These are phyloP conservation scores for Ilex paraguariensis DNA, from an alignment of 305 asterid species.

Conservation along the genomic window DNA sequence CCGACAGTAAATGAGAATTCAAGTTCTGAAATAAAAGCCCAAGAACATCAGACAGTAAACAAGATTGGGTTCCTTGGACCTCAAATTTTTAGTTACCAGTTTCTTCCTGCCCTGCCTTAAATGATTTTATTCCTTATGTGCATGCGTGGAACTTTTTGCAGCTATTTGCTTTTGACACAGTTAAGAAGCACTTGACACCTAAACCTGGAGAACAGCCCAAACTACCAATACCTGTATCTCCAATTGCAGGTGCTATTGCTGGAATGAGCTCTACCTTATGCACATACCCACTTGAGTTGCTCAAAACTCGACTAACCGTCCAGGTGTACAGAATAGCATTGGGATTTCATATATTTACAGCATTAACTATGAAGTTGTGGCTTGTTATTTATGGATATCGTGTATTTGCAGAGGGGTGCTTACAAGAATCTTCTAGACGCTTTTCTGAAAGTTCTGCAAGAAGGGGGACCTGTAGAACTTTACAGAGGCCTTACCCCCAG, in stretches of 20 bases:
- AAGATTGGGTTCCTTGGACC: background rate
- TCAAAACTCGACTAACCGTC: slow-evolving; percentile 30
- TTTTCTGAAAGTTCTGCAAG: slow-evolving; percentile 29
- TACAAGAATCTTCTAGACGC: slow-evolving; percentile 42
- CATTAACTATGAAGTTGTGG: background rate
- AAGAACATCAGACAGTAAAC: no score
- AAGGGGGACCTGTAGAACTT: slow-evolving; percentile 45
- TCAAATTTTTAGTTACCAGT: background rate
- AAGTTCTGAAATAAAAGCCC: no score
- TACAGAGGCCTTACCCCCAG: slow-evolving; percentile 47
- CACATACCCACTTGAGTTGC: slow-evolving; percentile 32
- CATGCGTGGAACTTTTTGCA: slow-evolving; percentile 5
- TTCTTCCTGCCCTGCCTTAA: no score
- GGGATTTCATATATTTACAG: background rate
- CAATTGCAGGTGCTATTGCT: slow-evolving; percentile 28
- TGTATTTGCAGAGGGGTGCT: slow-evolving; percentile 32
- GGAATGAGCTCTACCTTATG: slow-evolving; percentile 31
- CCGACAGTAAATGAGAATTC: no score
- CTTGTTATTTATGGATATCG: background rate
- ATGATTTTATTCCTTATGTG: no score
- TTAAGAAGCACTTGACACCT: slow-evolving; percentile 27
- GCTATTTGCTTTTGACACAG: slow-evolving; percentile 33
- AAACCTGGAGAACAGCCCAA: slow-evolving; percentile 28
- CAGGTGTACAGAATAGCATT: slow-evolving; percentile 18
- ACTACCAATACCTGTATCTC: slow-evolving; percentile 25